Conservation (phyloP, 345 rosid species). For the Psidium friedrichsthalianum region DNA sequence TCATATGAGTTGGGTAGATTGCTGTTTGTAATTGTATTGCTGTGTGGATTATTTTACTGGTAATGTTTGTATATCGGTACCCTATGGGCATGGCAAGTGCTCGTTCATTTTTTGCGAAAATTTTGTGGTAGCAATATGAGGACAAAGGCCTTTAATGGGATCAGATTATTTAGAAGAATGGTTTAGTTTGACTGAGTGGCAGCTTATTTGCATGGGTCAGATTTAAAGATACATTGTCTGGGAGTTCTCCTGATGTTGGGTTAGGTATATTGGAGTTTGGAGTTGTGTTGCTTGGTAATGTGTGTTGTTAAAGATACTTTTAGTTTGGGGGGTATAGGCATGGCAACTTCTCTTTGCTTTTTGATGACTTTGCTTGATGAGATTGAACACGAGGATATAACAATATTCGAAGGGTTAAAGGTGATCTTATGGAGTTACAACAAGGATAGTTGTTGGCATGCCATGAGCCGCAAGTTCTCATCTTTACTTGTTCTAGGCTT, state of each 20-base stretch:
- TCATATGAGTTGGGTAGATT: not conserved
- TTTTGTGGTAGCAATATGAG: not conserved
- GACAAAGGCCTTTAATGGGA: not conserved
- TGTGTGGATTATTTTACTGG: not conserved
- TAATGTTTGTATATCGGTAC: not conserved
- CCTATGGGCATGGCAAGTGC: not conserved
- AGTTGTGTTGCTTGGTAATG: not conserved
- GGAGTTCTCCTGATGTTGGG: not conserved
- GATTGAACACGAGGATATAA: too few species aligned
- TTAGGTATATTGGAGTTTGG: not conserved
- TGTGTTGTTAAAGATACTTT: not conserved
- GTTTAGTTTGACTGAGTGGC: not conserved
- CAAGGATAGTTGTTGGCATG: too few species aligned
- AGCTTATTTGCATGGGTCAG: too few species aligned
- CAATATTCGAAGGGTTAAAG: too few species aligned
- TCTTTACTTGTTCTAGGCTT: too few species aligned
- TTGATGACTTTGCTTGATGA: too few species aligned
- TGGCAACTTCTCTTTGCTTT: too few species aligned
- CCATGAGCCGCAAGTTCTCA: too few species aligned
- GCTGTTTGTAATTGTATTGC: not conserved
- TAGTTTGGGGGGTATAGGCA: too few species aligned
- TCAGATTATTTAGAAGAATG: not conserved
- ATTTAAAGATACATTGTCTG: not conserved
- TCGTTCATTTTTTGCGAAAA: not conserved
- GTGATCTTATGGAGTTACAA: too few species aligned